Conservation (phyloP, 2,329 filamentous ascomycete species). For the Phaeophleospora eucalypticola region DNA sequence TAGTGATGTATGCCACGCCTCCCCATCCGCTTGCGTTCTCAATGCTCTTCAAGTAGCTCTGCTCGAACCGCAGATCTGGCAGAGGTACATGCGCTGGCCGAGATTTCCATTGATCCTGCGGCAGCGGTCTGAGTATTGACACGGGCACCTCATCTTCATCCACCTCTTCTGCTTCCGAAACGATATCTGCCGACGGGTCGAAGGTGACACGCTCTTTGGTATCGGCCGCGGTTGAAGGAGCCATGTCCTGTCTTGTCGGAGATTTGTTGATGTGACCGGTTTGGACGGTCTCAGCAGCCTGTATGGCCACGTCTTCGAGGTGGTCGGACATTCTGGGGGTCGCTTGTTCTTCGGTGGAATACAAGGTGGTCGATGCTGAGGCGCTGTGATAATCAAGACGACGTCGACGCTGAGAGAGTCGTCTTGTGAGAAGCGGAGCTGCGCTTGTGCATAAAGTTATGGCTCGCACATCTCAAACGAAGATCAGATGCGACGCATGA, state of each 20-base stretch:
- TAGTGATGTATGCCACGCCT: slow-evolving; percentile 76
- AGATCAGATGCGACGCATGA: no score
- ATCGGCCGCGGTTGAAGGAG: slow-evolving; percentile 72
- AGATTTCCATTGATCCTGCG: slow-evolving; percentile 56
- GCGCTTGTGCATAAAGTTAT: neutral
- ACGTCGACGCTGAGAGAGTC: neutral
- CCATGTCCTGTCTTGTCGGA: slow-evolving; percentile 72
- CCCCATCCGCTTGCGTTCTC: slow-evolving; percentile 73
- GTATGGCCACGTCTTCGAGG: slow-evolving; percentile 32
- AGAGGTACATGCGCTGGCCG: slow-evolving; percentile 47
- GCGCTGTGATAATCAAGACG: neutral
- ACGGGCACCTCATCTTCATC: slow-evolving; percentile 66
- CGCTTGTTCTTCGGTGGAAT: neutral
- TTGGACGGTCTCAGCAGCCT: slow-evolving; percentile 76
- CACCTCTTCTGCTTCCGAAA: slow-evolving; percentile 45
- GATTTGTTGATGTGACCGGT: slow-evolving; percentile 69
- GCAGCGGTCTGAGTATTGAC: slow-evolving; percentile 55
- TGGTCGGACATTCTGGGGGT: slow-evolving; percentile 4
- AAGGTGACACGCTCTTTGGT: slow-evolving; percentile 58
- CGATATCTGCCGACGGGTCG: slow-evolving; percentile 35
- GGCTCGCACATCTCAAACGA: neutral
- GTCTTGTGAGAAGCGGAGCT: neutral
- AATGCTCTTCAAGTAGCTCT: slow-evolving; percentile 93
- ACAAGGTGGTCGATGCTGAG: neutral
- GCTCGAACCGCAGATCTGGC: slow-evolving; percentile 88